Evolutionary conservation across 2,329 filamentous ascomycete species (phyloP).

Genomic region (Seiridium cupressi): DNA sequence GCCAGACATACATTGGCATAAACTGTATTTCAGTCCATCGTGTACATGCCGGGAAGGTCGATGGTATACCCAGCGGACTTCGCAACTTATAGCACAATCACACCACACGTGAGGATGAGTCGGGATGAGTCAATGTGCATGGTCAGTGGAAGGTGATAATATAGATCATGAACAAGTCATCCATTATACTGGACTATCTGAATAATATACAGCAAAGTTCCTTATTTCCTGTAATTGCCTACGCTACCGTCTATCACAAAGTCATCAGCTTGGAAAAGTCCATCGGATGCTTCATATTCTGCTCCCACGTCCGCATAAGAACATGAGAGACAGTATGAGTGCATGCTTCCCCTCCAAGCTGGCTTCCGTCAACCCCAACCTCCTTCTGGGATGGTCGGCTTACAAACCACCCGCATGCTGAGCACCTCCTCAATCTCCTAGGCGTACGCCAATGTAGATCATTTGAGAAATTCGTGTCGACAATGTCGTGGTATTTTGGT

Average conservation of each 20-base stretch:
- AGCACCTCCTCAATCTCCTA: neutral
- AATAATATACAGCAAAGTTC: constrained; percentile 33
- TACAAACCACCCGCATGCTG: neutral
- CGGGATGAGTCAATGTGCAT: no score
- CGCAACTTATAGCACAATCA: no score
- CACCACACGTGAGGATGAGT: no score
- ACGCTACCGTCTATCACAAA: constrained; percentile 20
- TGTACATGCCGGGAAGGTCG: no score
- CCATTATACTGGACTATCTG: constrained; percentile 28
- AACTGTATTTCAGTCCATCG: no score
- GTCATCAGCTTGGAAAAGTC: constrained; percentile 6
- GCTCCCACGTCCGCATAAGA: neutral
- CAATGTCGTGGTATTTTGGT: constrained; percentile 7
- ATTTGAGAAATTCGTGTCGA: constrained; percentile 19
- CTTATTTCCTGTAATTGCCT: constrained; percentile 21
- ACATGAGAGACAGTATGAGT: neutral
- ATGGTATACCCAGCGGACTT: no score
- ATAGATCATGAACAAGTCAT: constrained; percentile 17
- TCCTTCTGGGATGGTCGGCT: no score
- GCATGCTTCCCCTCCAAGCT: no score
- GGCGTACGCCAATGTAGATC: constrained; percentile 21
- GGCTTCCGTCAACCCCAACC: no score
- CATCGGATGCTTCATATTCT: neutral
- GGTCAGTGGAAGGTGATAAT: neutral
- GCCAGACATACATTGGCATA: no score